Evolutionary conservation across 331 rosid genomes (phyloP), one percentile per base, ranked within the genome.

Genomic region (Saraca asoca): DNA sequence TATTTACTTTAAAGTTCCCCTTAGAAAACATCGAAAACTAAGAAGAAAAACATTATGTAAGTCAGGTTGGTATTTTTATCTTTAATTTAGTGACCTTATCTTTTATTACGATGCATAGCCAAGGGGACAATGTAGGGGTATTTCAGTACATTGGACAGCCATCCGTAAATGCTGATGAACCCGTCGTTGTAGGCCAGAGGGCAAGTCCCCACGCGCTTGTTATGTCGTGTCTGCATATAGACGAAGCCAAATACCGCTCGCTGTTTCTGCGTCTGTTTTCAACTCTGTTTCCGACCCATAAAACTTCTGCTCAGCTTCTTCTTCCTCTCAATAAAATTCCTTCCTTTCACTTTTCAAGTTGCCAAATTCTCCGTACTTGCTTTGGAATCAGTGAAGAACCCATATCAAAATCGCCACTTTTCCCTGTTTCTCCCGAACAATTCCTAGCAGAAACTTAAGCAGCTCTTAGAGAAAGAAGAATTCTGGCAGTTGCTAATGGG

Each of bases 401-500:
- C 50, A n/a, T 18, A 42, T 14, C 16, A 17, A 61, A 63, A 48
- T n/a, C 15, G 6, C 49, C 13, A 29, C 12, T 41, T 19, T 62
- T 18, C 56, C 38, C 10, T 56, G 2, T 39, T 5, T 39, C n/a
- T 44, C 39, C 5, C 42, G 13, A 7, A 51, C 37, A 17, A 34
- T 16, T 48, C 12, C 39, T 53, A 44, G 38, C 19, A 5, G 54
- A 62, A 52, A 49, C 38, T 65, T 10, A 39, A 41, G 2, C 51
- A 38, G 51, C 54, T 10, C 5, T 41, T 14, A 24, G 63, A n/a
- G 58, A 4, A 39, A 4, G 66, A 62, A 4, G 66, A 62, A 12
- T 35, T 41, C 46, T 64, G 64, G 67, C 51, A 71, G 74, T 7
- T 62, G 31, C 38, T 45, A 1, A 81, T 81, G 85, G 85, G 85